Evolutionary conservation across 768 basidiomycete genomes (phyloP).

Genomic region (Lentinula boryana): DNA sequence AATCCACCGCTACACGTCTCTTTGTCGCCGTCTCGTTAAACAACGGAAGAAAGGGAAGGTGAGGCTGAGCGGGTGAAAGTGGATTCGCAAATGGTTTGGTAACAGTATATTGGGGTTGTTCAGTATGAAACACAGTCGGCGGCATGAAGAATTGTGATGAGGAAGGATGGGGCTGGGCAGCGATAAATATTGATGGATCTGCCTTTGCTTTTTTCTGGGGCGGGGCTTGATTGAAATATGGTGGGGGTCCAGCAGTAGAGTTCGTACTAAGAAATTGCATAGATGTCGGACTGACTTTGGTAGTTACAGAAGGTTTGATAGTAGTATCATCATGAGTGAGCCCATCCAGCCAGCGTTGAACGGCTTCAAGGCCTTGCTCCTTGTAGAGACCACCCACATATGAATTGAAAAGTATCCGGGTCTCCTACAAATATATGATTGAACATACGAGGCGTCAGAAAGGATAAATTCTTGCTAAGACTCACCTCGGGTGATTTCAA

Average conservation of each 20-base stretch:
- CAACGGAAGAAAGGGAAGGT: conserved; percentile 58
- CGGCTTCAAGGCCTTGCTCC: conserved; percentile 43
- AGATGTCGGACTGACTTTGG: background rate
- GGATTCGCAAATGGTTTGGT: conserved; percentile 39
- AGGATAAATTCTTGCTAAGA: conserved; percentile 10
- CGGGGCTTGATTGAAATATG: conserved; percentile 16
- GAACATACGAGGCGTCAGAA: background rate
- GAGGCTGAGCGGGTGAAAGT: conserved; percentile 57
- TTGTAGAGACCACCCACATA: conserved; percentile 62
- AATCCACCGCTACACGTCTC: conserved; percentile 56
- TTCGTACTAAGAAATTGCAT: background rate
- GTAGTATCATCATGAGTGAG: conserved; percentile 24
- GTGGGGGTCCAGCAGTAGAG: conserved; percentile 6
- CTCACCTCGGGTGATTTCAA: conserved; percentile 38
- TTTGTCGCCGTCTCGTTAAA: conserved; percentile 74
- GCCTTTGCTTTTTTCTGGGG: conserved; percentile 34
- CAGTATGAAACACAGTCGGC: conserved; percentile 15
- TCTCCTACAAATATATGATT: conserved; percentile 35
- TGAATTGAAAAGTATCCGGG: conserved; percentile 51
- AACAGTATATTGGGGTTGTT: conserved; percentile 11
- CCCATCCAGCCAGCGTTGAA: conserved; percentile 52
- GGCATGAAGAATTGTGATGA: conserved; percentile 8
- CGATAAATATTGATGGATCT: conserved; percentile 26
- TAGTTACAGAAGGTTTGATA: background rate
- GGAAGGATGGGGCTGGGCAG: conserved; percentile 23